Conservation (phyloP, 2,329 filamentous ascomycete species). For the Sporothrix brasiliensis region DNA sequence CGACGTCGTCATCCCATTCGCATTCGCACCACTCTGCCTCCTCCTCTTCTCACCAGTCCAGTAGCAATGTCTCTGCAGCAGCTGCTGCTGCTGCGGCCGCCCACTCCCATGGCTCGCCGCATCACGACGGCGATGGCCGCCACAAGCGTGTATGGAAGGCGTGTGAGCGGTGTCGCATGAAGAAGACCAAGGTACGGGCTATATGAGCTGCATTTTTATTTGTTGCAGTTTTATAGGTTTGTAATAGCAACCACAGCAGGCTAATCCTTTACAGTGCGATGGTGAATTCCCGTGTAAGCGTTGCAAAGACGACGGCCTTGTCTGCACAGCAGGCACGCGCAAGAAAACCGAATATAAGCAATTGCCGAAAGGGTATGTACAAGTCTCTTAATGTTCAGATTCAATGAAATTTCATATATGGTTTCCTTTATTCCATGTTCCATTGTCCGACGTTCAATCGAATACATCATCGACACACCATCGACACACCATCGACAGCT, state of each 20-base stretch:
- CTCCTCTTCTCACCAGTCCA: slow-evolving; percentile 11
- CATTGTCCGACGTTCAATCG: not conserved
- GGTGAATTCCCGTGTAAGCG: slow-evolving; percentile 68
- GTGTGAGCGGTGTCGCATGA: slow-evolving; percentile 68
- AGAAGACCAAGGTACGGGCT: slow-evolving; percentile 65
- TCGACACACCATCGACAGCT: slow-evolving; percentile 4
- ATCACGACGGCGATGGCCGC: slow-evolving; percentile 54
- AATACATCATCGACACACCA: not conserved
- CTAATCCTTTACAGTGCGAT: slow-evolving; percentile 54
- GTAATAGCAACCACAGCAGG: too few species aligned
- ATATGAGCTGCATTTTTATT: not conserved
- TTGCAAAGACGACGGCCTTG: slow-evolving; percentile 66
- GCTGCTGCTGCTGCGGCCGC: slow-evolving; percentile 33
- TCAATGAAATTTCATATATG: not conserved
- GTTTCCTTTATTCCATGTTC: not conserved
- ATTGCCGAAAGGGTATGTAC: slow-evolving; percentile 60
- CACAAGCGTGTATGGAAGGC: slow-evolving; percentile 70
- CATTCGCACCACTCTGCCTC: slow-evolving; percentile 40
- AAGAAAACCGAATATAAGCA: slow-evolving; percentile 73
- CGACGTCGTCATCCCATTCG: slow-evolving; percentile 40
- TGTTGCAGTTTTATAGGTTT: not conserved
- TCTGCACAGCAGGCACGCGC: slow-evolving; percentile 64
- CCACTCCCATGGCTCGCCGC: slow-evolving; percentile 42
- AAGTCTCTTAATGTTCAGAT: not conserved
- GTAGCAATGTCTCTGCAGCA: not conserved